These are phyloP conservation scores for Bacidia rubella DNA, from an alignment of 495 filamentous ascomycete genomes.

Conservation along the genomic window DNA sequence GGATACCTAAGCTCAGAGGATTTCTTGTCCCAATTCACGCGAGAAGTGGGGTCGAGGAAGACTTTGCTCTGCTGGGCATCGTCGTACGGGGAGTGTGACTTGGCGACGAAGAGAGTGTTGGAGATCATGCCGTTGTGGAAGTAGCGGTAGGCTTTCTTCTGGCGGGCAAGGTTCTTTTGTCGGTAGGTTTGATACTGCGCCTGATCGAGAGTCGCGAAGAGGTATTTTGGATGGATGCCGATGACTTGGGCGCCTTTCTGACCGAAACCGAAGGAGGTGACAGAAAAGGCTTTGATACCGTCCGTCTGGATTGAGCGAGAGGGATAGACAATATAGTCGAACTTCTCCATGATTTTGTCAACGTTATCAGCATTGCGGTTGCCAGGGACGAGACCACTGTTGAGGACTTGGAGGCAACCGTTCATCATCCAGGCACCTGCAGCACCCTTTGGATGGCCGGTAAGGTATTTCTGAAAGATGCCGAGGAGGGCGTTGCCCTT, in stretches of 20 bases:
- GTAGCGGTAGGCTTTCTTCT: slow-evolving; percentile 97
- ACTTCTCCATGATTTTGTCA: slow-evolving; percentile 89
- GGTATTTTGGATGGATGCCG: slow-evolving; percentile 90
- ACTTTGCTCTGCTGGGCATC: slow-evolving; percentile 74
- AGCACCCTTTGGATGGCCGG: slow-evolving; percentile 97
- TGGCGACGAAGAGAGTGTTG: slow-evolving; percentile 94
- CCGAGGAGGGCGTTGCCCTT: slow-evolving; percentile 94
- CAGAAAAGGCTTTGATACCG: slow-evolving; percentile 93
- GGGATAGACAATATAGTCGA: slow-evolving; percentile 95
- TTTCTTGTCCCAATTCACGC: slow-evolving; percentile 75
- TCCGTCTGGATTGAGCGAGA: slow-evolving; percentile 93
- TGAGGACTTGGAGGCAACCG: slow-evolving; percentile 86
- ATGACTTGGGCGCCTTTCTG: slow-evolving; percentile 98
- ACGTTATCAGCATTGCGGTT: slow-evolving; percentile 98
- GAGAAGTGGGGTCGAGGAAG: slow-evolving; percentile 90
- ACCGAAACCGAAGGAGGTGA: slow-evolving; percentile 98
- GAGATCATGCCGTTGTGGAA: slow-evolving; percentile 96
- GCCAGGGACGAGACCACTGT: slow-evolving; percentile 83
- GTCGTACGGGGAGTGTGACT: slow-evolving; percentile 77
- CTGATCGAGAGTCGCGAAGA: slow-evolving; percentile 87
- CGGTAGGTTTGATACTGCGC: slow-evolving; percentile 71
- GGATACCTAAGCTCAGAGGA: slow-evolving; percentile 63
- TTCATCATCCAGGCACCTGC: slow-evolving; percentile 99
- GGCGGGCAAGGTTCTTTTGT: slow-evolving; percentile 73
- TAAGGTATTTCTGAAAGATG: slow-evolving; percentile 99